Evolutionary conservation across 139 green algal species (phyloP).

Genomic region (Chlorella sorokiniana): DNA sequence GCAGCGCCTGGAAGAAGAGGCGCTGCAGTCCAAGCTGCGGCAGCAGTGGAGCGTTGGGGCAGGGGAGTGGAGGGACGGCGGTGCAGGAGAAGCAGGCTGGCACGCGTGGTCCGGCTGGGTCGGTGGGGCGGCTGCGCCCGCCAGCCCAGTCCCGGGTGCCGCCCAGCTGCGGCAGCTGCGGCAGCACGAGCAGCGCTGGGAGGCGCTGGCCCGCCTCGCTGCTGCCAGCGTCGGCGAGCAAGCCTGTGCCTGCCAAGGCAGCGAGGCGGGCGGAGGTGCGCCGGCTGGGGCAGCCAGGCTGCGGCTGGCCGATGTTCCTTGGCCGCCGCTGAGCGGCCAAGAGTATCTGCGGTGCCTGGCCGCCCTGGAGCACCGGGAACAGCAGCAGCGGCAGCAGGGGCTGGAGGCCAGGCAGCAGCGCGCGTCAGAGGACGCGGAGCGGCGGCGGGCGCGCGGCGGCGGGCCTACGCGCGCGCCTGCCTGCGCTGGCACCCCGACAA

Average conservation of each 20-base stretch:
- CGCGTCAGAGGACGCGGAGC: neutral
- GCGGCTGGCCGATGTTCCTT: neutral
- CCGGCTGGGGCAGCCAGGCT: neutral
- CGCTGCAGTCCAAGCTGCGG: conserved; percentile 7
- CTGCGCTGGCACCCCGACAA: conserved; percentile 46
- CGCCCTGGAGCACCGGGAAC: conserved; percentile 1
- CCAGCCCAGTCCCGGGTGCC: neutral
- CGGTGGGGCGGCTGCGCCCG: neutral
- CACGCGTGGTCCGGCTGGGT: neutral
- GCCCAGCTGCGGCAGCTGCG: conserved; percentile 10
- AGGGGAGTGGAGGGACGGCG: neutral
- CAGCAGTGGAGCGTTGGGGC: neutral
- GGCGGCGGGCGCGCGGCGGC: conserved; percentile 1
- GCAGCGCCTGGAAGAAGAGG: neutral
- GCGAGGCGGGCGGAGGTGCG: neutral
- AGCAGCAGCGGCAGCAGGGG: neutral
- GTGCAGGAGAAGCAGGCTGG: neutral
- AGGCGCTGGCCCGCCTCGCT: neutral
- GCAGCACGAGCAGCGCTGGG: conserved; percentile 16
- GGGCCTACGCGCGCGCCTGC: conserved; percentile 39
- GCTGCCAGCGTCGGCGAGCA: neutral
- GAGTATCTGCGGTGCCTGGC: conserved; percentile 18
- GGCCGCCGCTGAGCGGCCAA: neutral
- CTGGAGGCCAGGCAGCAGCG: neutral
- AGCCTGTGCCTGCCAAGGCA: neutral